Conservation (phyloP, 2,329 filamentous ascomycete species). For the Microsporum ferrugineum region DNA sequence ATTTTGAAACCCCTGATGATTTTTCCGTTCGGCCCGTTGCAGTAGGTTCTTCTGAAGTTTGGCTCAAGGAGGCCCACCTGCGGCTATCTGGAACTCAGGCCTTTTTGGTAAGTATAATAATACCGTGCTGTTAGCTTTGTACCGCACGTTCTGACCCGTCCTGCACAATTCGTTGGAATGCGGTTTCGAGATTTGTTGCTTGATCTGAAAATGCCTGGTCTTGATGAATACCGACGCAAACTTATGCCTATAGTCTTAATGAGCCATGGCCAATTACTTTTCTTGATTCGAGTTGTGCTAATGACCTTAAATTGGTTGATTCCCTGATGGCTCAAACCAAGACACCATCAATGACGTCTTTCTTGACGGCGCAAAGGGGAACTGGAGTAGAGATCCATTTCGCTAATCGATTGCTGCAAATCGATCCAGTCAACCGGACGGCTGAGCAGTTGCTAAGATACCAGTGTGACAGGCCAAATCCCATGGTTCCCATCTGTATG, state of each 20-base stretch:
- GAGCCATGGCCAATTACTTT: background rate
- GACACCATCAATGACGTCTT: background rate
- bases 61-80: background rate
- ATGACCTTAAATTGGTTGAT: background rate
- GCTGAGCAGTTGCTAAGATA: background rate
- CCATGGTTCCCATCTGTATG: too few species aligned
- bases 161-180: background rate
- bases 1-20: background rate
- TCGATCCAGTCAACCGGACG: background rate
- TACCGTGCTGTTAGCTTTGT: background rate
- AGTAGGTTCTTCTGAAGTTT: background rate
- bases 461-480: background rate
- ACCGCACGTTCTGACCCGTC: background rate
- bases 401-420: background rate
- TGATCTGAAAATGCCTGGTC: background rate
- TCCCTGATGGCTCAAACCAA: background rate
- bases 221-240: background rate
- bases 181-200: background rate
- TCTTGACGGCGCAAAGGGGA: background rate
- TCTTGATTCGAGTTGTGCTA: background rate
- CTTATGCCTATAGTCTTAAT: background rate
- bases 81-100: background rate
- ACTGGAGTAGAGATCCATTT: background rate
- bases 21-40: background rate
- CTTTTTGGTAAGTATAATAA: background rate